Base-by-base conservation (phyloP, 768 basidiomycete genomes). In the Cyclocybe aegerita region DNA sequence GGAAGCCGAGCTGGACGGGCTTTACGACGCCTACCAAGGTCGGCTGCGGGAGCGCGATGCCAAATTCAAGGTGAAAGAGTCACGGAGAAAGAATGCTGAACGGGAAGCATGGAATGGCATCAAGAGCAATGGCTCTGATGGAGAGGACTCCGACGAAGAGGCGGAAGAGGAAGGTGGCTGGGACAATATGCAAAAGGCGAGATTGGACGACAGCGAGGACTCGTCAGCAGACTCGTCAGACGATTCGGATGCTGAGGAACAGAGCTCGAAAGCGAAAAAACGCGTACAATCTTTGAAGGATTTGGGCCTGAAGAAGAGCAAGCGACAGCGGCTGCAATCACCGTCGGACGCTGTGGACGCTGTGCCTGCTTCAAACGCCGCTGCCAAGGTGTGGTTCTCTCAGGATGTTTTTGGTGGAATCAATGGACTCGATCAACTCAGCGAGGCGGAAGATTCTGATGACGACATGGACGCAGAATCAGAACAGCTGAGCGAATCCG, bases 361-460 rank as follows among this genome's bases (percentile, higher is more conserved):
- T 10, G 44, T 48, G 12, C 54, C 65, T 14, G 59, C 63, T 1
- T 62, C 70, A 10, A 61, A 78, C 58, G 78, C 78, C 40, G 77
- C 85, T 39, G 81, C 93, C 2, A 80, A 87, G 59, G 65, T 98
- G n/a, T 99, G 97, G 97, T 99, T 98, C 70, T 86, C 89, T 56
- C 96, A 97, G 68, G 88, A 89, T 44, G 69, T 97, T 39, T 99
- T 99, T 75, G 78, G 83, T 43, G 87, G 80, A 16, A 66, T 81
- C 6, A 82, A 79, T 38, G 78, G 60, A 5, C 64, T 71, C 5
- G 70, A 64, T 3, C 62, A 62, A 48, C 54, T 75, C 7, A 78
- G 73, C 40, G 76, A 60, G 17, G 50, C 53, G 2, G 59, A 75
- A 39, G 75, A 54, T 23, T 50, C 54, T 7, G 60, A 63, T 32